phyloP scores from a whole-genome alignment of 805 yeast species.

The Cyberlindnera mrakii region DNA sequence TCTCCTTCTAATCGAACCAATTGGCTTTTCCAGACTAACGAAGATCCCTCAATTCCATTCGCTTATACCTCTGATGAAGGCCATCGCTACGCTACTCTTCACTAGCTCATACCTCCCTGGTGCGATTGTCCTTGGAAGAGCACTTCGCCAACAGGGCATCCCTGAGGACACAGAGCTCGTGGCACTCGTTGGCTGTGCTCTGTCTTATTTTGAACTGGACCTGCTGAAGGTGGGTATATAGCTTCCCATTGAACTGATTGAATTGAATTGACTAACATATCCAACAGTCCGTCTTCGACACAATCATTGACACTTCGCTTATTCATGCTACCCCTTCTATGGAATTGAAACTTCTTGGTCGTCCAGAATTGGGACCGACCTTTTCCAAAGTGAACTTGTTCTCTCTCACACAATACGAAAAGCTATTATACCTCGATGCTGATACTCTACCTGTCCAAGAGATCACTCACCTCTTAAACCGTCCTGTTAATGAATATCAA shows the following conservation, averaged over 20 bases:
- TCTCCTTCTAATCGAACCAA: neutral
- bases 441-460: conserved; percentile 49
- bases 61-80: conserved; percentile 20
- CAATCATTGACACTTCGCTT: conserved; percentile 24
- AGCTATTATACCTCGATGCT: conserved; percentile 55
- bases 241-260: neutral
- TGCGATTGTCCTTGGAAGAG: conserved; percentile 42
- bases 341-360: conserved; percentile 30
- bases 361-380: conserved; percentile 49
- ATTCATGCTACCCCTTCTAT: conserved; percentile 16
- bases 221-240: conserved; percentile 13
- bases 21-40: neutral
- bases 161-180: conserved; percentile 12
- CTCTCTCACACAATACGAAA: conserved; percentile 36
- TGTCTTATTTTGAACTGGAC: conserved; percentile 12
- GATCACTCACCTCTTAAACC: conserved; percentile 15
- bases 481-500: conserved; percentile 17
- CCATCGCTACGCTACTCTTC: conserved; percentile 44
- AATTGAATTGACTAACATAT: neutral
- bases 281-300: conserved; percentile 12
- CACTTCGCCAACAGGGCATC: conserved; percentile 23
- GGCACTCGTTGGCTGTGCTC: conserved; percentile 16
- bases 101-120: conserved; percentile 52
- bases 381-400: conserved; percentile 46
- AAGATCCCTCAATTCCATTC: neutral